Evolutionary conservation across 2,329 filamentous ascomycete genomes (phyloP).

Genomic region (Arthroderma sp.): DNA sequence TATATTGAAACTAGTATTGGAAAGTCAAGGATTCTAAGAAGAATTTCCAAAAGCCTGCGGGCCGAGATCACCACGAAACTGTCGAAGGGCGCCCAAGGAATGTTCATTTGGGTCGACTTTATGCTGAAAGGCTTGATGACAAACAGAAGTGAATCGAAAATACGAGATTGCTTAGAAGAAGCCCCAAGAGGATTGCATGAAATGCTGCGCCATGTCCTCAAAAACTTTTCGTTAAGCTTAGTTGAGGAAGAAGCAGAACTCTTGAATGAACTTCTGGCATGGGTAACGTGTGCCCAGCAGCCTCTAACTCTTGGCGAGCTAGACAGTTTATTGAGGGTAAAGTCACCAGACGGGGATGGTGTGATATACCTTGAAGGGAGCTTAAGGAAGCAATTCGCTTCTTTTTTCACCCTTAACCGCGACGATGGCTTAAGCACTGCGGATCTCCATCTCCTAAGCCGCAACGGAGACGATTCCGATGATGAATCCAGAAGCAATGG

Average conservation of each 20-base stretch:
- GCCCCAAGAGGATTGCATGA: constrained; percentile 34
- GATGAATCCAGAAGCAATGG: constrained; percentile 7
- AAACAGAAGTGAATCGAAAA: constrained; percentile 23
- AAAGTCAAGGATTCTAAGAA: constrained; percentile 25
- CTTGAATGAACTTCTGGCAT: constrained; percentile 36
- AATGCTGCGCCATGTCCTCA: constrained; percentile 31
- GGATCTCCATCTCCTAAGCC: constrained; percentile 8
- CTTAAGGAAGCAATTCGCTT: constrained; percentile 33
- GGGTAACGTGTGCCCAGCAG: constrained; percentile 33
- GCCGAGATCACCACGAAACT: constrained; percentile 29
- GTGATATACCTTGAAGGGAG: constrained; percentile 27
- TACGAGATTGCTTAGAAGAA: constrained; percentile 30
- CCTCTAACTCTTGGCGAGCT: constrained; percentile 33
- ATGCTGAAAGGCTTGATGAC: constrained; percentile 36
- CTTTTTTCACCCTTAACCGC: constrained; percentile 35
- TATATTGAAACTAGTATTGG: constrained; percentile 33
- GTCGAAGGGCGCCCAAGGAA: constrained; percentile 31
- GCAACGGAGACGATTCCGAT: constrained; percentile 4
- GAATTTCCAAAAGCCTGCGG: constrained; percentile 18
- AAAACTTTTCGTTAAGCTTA: constrained; percentile 23
- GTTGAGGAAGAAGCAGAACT: constrained; percentile 18
- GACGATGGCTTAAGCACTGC: constrained; percentile 25
- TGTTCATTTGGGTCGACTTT: constrained; percentile 39
- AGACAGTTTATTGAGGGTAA: constrained; percentile 32
- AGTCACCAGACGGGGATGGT: constrained; percentile 26